Conservation (phyloP, 2,329 filamentous ascomycete genomes). For the Monosporascus sp. region DNA sequence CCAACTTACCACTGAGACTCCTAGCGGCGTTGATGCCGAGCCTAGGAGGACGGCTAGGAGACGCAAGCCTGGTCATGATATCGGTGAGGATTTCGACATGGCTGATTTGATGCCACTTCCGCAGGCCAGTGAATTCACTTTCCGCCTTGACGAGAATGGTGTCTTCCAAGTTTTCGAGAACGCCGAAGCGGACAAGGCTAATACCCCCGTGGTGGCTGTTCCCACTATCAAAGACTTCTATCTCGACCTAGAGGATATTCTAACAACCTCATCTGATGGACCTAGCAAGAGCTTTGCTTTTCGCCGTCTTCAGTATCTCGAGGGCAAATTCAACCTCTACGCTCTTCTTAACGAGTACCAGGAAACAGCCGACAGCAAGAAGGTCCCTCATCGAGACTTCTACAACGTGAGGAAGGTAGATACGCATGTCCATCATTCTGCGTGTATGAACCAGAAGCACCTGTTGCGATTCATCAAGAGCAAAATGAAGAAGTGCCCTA, state of each 20-base stretch:
- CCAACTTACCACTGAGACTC: conserved; percentile 18
- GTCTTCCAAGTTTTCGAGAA: conserved; percentile 91
- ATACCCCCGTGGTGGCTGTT: conserved; percentile 71
- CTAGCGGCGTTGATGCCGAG: conserved; percentile 26
- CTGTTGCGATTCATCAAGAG: conserved; percentile 97
- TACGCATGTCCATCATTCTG: conserved; percentile 97
- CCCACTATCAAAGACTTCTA: conserved; percentile 94
- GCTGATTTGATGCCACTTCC: conserved; percentile 73
- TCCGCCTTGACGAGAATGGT: conserved; percentile 73
- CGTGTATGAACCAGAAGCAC: conserved; percentile 99
- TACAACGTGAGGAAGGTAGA: conserved; percentile 99
- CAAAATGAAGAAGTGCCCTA: conserved; percentile 98
- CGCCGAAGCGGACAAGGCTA: conserved; percentile 52
- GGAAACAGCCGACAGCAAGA: conserved; percentile 96
- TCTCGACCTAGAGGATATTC: conserved; percentile 82
- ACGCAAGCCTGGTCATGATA: conserved; percentile 82
- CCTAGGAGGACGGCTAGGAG: conserved; percentile 48
- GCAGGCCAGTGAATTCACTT: conserved; percentile 64
- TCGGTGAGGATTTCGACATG: conserved; percentile 88
- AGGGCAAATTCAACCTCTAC: conserved; percentile 96
- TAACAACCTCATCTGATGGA: conserved; percentile 88
- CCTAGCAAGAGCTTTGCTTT: conserved; percentile 97
- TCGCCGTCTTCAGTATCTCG: conserved; percentile 86
- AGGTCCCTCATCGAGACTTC: conserved; percentile 94
- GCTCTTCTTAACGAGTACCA: conserved; percentile 93